Evolutionary conservation across 768 basidiomycete species (phyloP).

Genomic region (Amyloporia xantha): DNA sequence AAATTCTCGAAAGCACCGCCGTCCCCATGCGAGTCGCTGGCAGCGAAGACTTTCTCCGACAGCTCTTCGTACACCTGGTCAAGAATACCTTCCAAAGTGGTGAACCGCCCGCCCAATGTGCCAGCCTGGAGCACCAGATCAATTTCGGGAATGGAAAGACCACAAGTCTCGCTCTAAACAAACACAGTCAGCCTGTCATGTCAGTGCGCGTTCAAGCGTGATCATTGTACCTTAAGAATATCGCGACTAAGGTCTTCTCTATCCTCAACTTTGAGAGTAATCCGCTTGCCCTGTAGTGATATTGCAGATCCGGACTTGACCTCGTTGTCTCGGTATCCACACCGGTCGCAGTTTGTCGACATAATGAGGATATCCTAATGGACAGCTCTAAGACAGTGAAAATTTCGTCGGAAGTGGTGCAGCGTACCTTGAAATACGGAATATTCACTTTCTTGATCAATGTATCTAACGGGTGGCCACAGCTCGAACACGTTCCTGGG

Average conservation of each 20-base stretch:
- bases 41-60: slow-evolving; percentile 75
- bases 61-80: slow-evolving; percentile 95
- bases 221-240: slow-evolving; percentile 71
- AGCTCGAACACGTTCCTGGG: slow-evolving; percentile 83
- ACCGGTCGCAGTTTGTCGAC: slow-evolving; percentile 94
- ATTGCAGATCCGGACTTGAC: slow-evolving; percentile 93
- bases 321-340: slow-evolving; percentile 97
- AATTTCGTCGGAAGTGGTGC: slow-evolving; percentile 9
- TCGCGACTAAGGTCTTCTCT: slow-evolving; percentile 89
- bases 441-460: slow-evolving; percentile 95
- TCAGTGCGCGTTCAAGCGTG: background rate
- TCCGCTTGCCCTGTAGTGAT: slow-evolving; percentile 78
- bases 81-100: slow-evolving; percentile 92
- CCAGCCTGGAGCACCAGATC: slow-evolving; percentile 88
- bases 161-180: slow-evolving; percentile 83
- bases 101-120: slow-evolving; percentile 95
- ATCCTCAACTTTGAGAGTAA: slow-evolving; percentile 87
- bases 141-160: slow-evolving; percentile 88
- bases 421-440: slow-evolving; percentile 85
- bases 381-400: background rate
- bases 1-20: slow-evolving; percentile 67
- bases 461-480: slow-evolving; percentile 76
- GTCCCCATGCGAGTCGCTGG: slow-evolving; percentile 58
- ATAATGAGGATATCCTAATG: slow-evolving; percentile 89
- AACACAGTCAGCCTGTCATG: background rate